Base-by-base conservation (phyloP, 768 basidiomycete species). In the Roridomyces roridus region DNA sequence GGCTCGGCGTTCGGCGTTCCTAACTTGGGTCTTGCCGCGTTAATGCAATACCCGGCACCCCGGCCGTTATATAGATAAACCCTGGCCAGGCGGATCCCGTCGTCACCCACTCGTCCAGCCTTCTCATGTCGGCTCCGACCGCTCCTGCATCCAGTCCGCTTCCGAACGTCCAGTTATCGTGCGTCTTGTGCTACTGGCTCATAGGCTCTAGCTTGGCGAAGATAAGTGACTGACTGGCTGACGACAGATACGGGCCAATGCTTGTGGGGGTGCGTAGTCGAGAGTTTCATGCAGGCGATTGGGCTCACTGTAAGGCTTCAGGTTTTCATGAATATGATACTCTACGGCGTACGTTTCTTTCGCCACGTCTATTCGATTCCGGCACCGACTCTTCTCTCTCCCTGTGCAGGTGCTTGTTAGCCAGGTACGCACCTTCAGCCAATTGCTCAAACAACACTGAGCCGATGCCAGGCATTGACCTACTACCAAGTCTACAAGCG, bases 401-500 rank as follows among this genome's bases (percentile, higher is more conserved):
- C 20, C 8, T n/a, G n/a, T n/a, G 21, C 55, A 78, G 77, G 69
- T 77, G 17, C 53, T 77, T 39, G 56, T 76, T 12, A 66, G 72
- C 6, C 77, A 77, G 68, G 74, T 78, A 29, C 18, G 66, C 7
- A 7, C 5, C 41, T 21, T 23, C 6, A 6, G 11, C 20, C 12
- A 31, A 37, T 14, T 45, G 15, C 11, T 31, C 20, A 43, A 34
- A 29, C 36, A 47, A 42, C 31, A 20, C 26, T 47, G 47, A 44
- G 18, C 24, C 54, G 35, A 44, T 26, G 14, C 28, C 25, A 67
- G 63, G 57, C 59, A 26, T 21, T 66, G 34, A 56, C 66, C 3
- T 80, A 81, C 59, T 78, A 74, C 53, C 55, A 74, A 63, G 78
- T 80, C 14, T 34, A 71, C 60, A 31, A 36, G 24, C 37, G 80